These are phyloP conservation scores for Sclerotiophoma versabilis DNA, from an alignment of 2,329 filamentous ascomycete genomes.

Conservation along the genomic window DNA sequence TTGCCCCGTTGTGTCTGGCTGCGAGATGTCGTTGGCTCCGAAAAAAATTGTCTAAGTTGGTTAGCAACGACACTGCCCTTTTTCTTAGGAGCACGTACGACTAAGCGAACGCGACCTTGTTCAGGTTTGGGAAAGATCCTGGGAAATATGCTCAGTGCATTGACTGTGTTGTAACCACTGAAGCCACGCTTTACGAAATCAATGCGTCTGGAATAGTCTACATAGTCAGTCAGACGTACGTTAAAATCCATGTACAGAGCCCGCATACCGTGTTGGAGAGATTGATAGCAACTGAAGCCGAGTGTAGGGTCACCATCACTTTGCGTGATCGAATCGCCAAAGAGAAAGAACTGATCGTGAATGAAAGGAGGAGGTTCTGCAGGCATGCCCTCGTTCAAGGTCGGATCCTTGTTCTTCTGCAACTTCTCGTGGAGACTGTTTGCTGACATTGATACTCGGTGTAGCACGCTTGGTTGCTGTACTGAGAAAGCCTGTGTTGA, in stretches of 20 bases:
- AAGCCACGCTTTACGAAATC: slow-evolving; percentile 17
- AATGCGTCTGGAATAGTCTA: slow-evolving; percentile 17
- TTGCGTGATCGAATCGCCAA: slow-evolving; percentile 18
- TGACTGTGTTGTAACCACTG: slow-evolving; percentile 19
- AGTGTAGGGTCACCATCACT: slow-evolving; percentile 11
- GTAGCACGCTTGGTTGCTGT: not conserved
- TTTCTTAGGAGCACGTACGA: too few relatives aligned
- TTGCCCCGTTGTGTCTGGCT: slow-evolving; percentile 18
- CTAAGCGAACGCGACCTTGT: slow-evolving; percentile 4
- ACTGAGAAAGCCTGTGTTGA: not conserved
- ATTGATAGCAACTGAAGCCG: slow-evolving; percentile 13
- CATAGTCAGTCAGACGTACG: not conserved
- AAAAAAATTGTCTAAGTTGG: slow-evolving; percentile 13
- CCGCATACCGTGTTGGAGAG: slow-evolving; percentile 7
- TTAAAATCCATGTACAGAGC: not conserved
- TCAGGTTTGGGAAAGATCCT: slow-evolving; percentile 12
- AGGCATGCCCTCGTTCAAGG: not conserved
- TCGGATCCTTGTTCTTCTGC: not conserved
- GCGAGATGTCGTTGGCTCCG: slow-evolving; percentile 18
- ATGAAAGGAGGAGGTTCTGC: not conserved
- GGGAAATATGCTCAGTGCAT: slow-evolving; percentile 11
- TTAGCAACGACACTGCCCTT: too few relatives aligned
- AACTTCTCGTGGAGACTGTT: not conserved
- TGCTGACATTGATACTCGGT: not conserved
- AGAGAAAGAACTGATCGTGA: slow-evolving; percentile 13